Base-by-base conservation (phyloP, 2,329 filamentous ascomycete species). In the Fusarium buharicum region DNA sequence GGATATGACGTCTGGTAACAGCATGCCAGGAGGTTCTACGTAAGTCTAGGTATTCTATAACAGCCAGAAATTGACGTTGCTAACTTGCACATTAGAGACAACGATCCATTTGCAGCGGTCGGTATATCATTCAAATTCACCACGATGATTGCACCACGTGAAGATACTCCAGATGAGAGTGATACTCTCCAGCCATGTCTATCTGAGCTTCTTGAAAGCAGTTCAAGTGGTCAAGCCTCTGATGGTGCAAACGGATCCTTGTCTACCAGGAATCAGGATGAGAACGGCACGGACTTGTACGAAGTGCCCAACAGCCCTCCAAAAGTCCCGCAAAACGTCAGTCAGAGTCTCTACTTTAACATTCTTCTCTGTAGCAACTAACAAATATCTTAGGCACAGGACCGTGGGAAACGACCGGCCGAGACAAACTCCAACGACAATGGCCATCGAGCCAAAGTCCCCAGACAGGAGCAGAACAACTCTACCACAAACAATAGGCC, bases 351-450 rank as follows among this genome's bases (percentile, higher is more conserved):
- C 14, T 10, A 13, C 1, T 4, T 7, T 5, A 20, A n/a, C 16
- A 2, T 17, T 11, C 18, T 1, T 6, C 12, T 14, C 10, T 31
- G 3, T 14, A 13, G n/a, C 14, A 4, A 36, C 44, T 61, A 17
- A 47, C 22, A 30, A 0, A 7, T 6, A 3, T 24, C 18, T 7
- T 8, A 62, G 53, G 17, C 27, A n/a, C 38, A 43, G 9, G 14
- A 34, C 4, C 37, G 37, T n/a, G 41, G 36, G 1, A 59, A 57
- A n/a, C 56, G 56, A 2, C 53, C 46, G 12, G 36, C n/a, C 31
- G 40, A 56, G n/a, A 3, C 16, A 8, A 13, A 24, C 17, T 14
- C 24, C 4, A 38, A 27, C 14, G 22, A 38, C 11, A 28, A 16
- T 16, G 33, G 16, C 10, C 38, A 14, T 17, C 58, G 36, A 10